Evolutionary conservation across 2,329 filamentous ascomycete species (phyloP), one percentile per base, ranked within the genome.

Genomic region (Fusarium multiceps): DNA sequence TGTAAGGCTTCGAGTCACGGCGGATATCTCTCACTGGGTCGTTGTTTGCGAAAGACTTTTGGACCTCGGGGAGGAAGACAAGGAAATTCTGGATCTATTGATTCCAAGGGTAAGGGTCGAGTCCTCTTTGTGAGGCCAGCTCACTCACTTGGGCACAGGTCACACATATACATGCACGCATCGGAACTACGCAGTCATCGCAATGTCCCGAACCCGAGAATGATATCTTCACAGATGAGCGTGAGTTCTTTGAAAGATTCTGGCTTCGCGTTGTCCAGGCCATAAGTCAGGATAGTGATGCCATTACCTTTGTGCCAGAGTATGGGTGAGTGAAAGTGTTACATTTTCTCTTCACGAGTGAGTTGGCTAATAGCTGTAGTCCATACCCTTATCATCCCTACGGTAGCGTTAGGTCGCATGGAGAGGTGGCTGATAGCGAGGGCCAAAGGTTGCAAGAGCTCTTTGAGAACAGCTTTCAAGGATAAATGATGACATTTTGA

Each of bases 331-430:
- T n/a, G 1, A 0, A 16, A 9, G 6, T n/a, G 20, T 20, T 21
- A 6, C 7, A 16, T 9, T 0, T 4, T 3, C 6, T 6, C 8
- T 6, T 9, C 7, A 0, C 20, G 10, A 3, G 7, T 6, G 7
- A 10, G 11, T 11, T 7, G 3, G 4, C 16, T 48, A 12, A 48
- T 8, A 9, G 6, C 3, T 7, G 10, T 9, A 51, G 48, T 3
- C 32, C 23, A 11, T 51, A 25, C 8, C 48, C 48, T 27, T 51
- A 51, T 7, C 32, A 51, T 27, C 48, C 48, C 3, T 51, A 40
- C 11, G 48, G 32, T 14, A 37, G 30, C 9, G 16, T 27, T 13
- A 25, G 12, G 14, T 37, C 21, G 6, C 21, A 40, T 3, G 32
- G 30, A 7, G 48, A 51, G 8, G 32, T 51, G 7, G 48, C 48